These are phyloP conservation scores for Cinchona pubescens DNA, from an alignment of 257 asterid species.

Conservation along the genomic window DNA sequence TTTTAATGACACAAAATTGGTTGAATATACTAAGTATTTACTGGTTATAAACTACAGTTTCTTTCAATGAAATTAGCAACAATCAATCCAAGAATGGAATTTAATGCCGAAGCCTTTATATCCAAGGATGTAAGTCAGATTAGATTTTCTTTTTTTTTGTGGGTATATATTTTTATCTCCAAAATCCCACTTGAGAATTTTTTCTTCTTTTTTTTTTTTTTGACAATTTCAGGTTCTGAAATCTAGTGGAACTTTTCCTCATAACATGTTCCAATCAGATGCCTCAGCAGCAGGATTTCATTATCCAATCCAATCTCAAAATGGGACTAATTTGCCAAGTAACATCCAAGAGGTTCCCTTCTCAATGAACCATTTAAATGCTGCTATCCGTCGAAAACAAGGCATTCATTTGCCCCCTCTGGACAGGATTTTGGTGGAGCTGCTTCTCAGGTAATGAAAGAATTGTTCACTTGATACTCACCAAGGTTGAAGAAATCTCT, in stretches of 20 bases:
- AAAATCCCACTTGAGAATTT: conserved; percentile 16
- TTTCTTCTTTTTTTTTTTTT: background rate
- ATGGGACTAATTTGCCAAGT: conserved; percentile 25
- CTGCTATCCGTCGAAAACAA: conserved; percentile 35
- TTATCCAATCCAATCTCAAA: conserved; percentile 48
- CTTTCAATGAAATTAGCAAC: conserved; percentile 86
- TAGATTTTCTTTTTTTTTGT: background rate
- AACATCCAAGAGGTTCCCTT: conserved; percentile 37
- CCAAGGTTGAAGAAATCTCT: background rate
- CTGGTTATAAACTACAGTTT: conserved; percentile 42
- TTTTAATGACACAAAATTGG: background rate
- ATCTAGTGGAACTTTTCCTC: conserved; percentile 48
- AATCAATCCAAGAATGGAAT: conserved; percentile 73
- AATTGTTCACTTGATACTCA: background rate
- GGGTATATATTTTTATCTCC: background rate
- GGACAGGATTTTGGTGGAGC: conserved; percentile 41
- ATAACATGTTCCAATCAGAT: conserved; percentile 39
- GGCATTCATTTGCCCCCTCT: conserved; percentile 43
- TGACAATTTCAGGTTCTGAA: conserved; percentile 44
- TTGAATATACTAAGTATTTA: background rate
- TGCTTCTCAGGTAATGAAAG: conserved; percentile 52
- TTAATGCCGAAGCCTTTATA: conserved; percentile 57
- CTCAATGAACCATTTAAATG: conserved; percentile 35
- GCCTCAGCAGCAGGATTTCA: conserved; percentile 28
- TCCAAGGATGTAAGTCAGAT: conserved; percentile 66